Evolutionary conservation across 805 yeast genomes (phyloP), one percentile per base, ranked within the genome.

Genomic region (Starmerella potacharoeniae): DNA sequence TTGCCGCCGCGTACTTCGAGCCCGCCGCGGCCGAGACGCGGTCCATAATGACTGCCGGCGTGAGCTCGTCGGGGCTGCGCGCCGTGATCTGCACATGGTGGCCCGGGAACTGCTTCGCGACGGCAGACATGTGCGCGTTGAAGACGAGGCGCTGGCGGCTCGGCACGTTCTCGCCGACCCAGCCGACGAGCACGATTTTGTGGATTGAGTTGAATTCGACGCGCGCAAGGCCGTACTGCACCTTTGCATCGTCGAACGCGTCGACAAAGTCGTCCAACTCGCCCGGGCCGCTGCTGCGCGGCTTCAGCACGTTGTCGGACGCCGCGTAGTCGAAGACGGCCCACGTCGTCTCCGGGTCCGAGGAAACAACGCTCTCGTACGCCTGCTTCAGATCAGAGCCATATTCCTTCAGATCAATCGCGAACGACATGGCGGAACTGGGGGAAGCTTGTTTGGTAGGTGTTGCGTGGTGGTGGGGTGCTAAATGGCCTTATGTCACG

Each of bases 51-150:
- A 85, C 95, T 30, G 76, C 76, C 45, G 85, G 84, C 63, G 87
- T 86, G 67, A 95, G 76, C 69, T 93, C 98, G 65, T 89, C 96
- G 44, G 79, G 75, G 66, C 87, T 95, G 71, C 97, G 82, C n/a
- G 97, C 97, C 49, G 96, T 89, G 61, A 93, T 82, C 71, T 93
- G 97, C 53, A 93, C 90, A 68, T 93, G 98, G 71, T 91, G 93
- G 48, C 95, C 95, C 40, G 65, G 67, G 60, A 73, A 69, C 56
- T 68, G 63, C 52, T 66, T 66, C 13, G 75, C 69, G 14, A 73
- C 72, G 2, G 73, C 55, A 17, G 69, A 62, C 56, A 70, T 68
- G 60, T 73, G 76, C 22, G 75, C 66, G 59, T 68, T 71, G 66
- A 73, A 73, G 52, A 68, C 69, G n/a, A 74, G 73, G 57, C 74